A percentile compares a stretch with the other conserved stretches of the same genome.
Evolutionary conservation across 2,329 filamentous ascomycete genomes (phyloP).

Genomic region (Trichoderma arundinaceum): DNA sequence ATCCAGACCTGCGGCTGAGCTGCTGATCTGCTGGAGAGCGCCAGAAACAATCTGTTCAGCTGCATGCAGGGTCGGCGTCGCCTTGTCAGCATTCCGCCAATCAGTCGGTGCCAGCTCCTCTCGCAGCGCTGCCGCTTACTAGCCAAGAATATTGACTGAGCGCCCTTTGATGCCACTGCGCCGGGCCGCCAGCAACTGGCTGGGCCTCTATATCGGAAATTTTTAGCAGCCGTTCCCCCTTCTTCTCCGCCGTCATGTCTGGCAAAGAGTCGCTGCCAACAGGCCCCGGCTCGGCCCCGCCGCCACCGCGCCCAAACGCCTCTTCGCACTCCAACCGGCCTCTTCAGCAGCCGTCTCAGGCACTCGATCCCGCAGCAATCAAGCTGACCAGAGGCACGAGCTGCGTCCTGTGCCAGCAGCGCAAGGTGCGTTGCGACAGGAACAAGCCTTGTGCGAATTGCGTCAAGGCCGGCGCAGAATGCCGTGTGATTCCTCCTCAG

Average conservation of each 20-base stretch:
- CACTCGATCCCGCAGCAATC: conserved; percentile 51
- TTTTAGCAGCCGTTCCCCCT: background rate
- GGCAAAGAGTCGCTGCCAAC: conserved; percentile 7
- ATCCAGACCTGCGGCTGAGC: background rate
- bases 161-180: conserved; percentile 6
- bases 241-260: conserved; percentile 16
- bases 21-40: background rate
- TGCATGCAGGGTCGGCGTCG: conserved; percentile 19
- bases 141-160: background rate
- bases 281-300: conserved; percentile 31
- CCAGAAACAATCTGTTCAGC: conserved; percentile 9
- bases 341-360: conserved; percentile 35
- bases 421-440: conserved; percentile 77
- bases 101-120: conserved; percentile 12
- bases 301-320: conserved; percentile 32
- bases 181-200: background rate
- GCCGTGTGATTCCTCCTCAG: conserved; percentile 62
- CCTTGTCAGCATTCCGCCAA: conserved; percentile 19
- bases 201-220: background rate
- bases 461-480: conserved; percentile 65
- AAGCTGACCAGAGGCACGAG: conserved; percentile 65
- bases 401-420: conserved; percentile 76
- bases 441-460: conserved; percentile 74
- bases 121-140: background rate
- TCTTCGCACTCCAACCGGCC: conserved; percentile 29